Evolutionary conservation across 2,329 filamentous ascomycete species (phyloP), one percentile per base, ranked within the genome.

Genomic region (Monosporascus ibericus): DNA sequence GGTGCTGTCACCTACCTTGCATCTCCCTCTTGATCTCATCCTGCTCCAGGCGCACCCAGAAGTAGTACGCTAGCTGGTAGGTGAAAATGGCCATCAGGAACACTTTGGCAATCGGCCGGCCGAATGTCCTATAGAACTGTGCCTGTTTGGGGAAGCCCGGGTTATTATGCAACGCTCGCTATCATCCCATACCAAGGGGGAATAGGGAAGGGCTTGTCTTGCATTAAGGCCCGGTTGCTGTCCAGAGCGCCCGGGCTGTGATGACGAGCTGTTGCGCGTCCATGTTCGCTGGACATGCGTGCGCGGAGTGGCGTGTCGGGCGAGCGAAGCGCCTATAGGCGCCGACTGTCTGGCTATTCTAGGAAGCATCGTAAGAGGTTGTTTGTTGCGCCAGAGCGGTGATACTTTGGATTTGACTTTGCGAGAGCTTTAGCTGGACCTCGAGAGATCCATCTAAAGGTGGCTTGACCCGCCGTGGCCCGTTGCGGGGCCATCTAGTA

Each of bases 21-120:
- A 80, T 81, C 44, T 83, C 75, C 20, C 73, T 72, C 63, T 79
- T 83, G 52, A 81, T 74, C 71, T 94, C 89, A 50, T 88, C 78
- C 36, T 80, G 79, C 68, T 92, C 88, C 48, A 92, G 75, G 69
- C 86, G 88, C 38, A 81, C 67, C 89, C 89, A 94, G 15, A 72
- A 73, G 74, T 82, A 90, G 71, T 92, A 92, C 15, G 79, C 70
- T n/a, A 88, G 62, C 70, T 94, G 89, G 68, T 92, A 94, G 2
- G 85, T 87, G 64, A 90, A 84, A 51, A 91, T 79, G 50, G 89
- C 87, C 64, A 87, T 78, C 38, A 92, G 76, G 58, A 90, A 81
- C 50, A 84, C 84, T 72, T 91, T 92, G 50, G 82, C 78, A 46
- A 92, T 75, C 3, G 89, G 88, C 2, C 86, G 78, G 39, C 84